These are phyloP conservation scores for Vigna radiata DNA, from an alignment of 306 rosid genomes.

Conservation along the genomic window DNA sequence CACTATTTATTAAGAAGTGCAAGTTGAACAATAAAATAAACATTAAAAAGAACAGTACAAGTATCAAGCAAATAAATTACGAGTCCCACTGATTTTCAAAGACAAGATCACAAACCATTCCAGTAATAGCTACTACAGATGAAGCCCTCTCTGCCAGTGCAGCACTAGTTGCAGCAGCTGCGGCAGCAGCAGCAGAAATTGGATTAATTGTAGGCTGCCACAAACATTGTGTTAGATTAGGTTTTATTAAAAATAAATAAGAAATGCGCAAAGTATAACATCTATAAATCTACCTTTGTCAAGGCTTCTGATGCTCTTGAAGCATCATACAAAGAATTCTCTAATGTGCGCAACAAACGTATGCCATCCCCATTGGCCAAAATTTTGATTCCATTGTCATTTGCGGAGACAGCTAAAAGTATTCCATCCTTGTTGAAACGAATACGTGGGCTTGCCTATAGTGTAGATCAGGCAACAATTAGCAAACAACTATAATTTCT, in stretches of 20 bases:
- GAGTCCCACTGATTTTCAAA: slow-evolving; percentile 21
- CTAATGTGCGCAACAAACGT: slow-evolving; percentile 62
- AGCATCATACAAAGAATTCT: slow-evolving; percentile 79
- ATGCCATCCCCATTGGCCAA: slow-evolving; percentile 82
- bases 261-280: slow-evolving; percentile 10
- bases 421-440: slow-evolving; percentile 98
- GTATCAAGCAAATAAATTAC: slow-evolving; percentile 11
- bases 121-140: slow-evolving; percentile 75
- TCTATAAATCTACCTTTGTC: slow-evolving; percentile 69
- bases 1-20: slow-evolving; percentile 11
- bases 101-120: slow-evolving; percentile 76
- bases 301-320: slow-evolving; percentile 82
- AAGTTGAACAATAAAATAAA: background rate
- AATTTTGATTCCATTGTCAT: slow-evolving; percentile 87
- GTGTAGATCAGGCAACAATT: slow-evolving; percentile 44
- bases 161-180: slow-evolving; percentile 61
- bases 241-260: background rate
- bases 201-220: slow-evolving; percentile 84
- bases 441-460: slow-evolving; percentile 91
- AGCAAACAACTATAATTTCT: slow-evolving; percentile 45
- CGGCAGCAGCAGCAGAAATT: slow-evolving; percentile 70
- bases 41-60: background rate
- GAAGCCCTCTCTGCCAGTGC: slow-evolving; percentile 82
- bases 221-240: slow-evolving; percentile 32
- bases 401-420: slow-evolving; percentile 91